Evolutionary conservation across 352 stramenopile species (phyloP).

Genomic region (Thalassiosira mediterranea): DNA sequence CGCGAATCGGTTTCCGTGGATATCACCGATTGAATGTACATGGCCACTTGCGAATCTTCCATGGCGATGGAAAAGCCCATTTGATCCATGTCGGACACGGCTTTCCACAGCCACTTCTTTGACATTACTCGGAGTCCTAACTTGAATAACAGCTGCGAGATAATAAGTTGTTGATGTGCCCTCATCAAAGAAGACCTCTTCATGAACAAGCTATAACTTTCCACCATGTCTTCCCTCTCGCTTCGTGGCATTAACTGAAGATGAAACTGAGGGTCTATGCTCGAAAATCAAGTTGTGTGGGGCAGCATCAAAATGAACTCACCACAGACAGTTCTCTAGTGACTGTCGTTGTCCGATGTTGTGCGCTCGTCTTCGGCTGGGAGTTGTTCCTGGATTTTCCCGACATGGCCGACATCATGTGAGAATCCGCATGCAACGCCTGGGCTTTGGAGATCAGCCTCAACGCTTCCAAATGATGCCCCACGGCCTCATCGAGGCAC

Average conservation of each 20-base stretch:
- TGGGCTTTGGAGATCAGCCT: neutral
- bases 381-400: no score
- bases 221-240: neutral
- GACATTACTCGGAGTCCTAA: neutral
- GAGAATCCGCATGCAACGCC: no score
- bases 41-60: slow-evolving; percentile 1
- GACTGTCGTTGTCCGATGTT: no score
- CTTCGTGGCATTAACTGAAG: neutral
- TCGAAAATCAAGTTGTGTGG: no score
- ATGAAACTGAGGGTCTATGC: no score
- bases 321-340: no score
- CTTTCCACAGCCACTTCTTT: neutral
- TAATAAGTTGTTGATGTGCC: neutral
- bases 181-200: neutral
- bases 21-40: neutral
- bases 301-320: no score
- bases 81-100: neutral
- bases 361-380: no score
- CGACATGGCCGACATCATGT: no score
- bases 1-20: no score
- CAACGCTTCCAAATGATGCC: neutral
- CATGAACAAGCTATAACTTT: neutral
- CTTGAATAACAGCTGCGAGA: neutral
- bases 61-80: neutral
- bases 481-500: neutral